These are phyloP conservation scores for Arthrobotrys entomopaga DNA, from an alignment of 2,329 filamentous ascomycete species.

Conservation along the genomic window DNA sequence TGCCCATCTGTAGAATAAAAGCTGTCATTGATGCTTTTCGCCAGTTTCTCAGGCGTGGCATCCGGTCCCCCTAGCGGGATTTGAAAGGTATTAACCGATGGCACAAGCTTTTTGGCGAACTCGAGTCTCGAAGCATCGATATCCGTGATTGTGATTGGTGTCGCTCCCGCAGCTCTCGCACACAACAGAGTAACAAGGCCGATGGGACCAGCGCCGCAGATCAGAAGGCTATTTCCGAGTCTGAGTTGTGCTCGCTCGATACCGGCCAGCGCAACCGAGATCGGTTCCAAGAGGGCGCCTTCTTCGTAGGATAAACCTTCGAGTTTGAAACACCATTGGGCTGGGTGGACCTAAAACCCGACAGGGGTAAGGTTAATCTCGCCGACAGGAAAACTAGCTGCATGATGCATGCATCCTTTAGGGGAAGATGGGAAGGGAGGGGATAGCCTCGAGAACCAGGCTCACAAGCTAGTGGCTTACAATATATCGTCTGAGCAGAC, in stretches of 20 bases:
- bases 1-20: constrained; percentile 76
- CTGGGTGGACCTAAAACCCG: constrained; percentile 38
- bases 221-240: constrained; percentile 85
- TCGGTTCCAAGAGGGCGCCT: constrained; percentile 87
- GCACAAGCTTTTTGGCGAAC: constrained; percentile 86
- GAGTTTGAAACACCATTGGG: constrained; percentile 92
- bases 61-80: constrained; percentile 69
- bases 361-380: background rate
- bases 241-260: constrained; percentile 83
- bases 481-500: constrained; percentile 69
- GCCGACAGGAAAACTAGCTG: background rate
- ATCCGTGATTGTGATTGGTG: constrained; percentile 91
- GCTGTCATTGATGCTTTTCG: constrained; percentile 72
- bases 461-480: constrained; percentile 2
- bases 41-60: constrained; percentile 74
- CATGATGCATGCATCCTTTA: too few species aligned
- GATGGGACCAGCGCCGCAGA: constrained; percentile 94
- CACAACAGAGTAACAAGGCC: constrained; percentile 89
- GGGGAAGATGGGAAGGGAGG: too few species aligned
- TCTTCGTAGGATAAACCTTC: constrained; percentile 87
- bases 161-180: constrained; percentile 84
- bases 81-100: constrained; percentile 81
- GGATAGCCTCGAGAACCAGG: background rate
- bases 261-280: constrained; percentile 87
- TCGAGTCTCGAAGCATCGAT: constrained; percentile 85